phyloP scores from a whole-genome alignment of 176 grass and related monocot genomes.

The Canna indica region DNA sequence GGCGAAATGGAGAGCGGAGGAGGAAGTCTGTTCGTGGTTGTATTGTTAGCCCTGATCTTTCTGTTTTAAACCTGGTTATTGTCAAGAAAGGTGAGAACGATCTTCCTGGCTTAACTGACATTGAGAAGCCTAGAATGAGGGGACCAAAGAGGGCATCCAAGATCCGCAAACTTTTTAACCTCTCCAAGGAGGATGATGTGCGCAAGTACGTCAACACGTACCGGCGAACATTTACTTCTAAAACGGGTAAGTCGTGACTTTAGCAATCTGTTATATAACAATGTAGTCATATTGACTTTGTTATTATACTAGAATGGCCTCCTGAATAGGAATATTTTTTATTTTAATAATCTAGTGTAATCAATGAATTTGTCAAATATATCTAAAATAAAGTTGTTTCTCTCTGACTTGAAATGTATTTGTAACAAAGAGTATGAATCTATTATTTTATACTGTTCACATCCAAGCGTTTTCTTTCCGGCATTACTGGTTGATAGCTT shows the following conservation, averaged over 20 bases:
- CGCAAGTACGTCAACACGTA: conserved; percentile 20
- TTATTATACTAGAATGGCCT: too few relatives aligned
- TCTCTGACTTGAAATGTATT: too few relatives aligned
- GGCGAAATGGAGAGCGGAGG: conserved; percentile 22
- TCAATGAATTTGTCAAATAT: too few relatives aligned
- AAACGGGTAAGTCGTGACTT: conserved; percentile 2
- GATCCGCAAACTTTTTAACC: conserved; percentile 15
- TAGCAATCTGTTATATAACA: conserved; percentile 5
- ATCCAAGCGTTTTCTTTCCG: too few relatives aligned
- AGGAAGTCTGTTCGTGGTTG: conserved; percentile 18
- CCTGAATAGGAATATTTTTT: too few relatives aligned
- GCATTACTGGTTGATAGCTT: too few relatives aligned
- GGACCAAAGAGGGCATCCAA: conserved; percentile 17
- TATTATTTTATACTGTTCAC: too few relatives aligned
- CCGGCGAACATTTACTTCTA: conserved; percentile 9
- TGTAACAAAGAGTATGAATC: too few relatives aligned
- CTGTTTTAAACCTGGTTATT: conserved; percentile 11
- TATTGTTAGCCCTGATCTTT: conserved; percentile 14
- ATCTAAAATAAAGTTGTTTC: too few relatives aligned
- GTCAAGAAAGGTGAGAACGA: conserved; percentile 19
- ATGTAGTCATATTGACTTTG: too few relatives aligned
- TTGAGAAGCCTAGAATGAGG: conserved; percentile 18
- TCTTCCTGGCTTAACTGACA: conserved; percentile 15
- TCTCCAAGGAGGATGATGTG: conserved; percentile 15
- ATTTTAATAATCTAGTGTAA: too few relatives aligned